Evolutionary conservation across 805 yeast genomes (phyloP), one percentile per base, ranked within the genome.

Genomic region (Starmera pachycereana): DNA sequence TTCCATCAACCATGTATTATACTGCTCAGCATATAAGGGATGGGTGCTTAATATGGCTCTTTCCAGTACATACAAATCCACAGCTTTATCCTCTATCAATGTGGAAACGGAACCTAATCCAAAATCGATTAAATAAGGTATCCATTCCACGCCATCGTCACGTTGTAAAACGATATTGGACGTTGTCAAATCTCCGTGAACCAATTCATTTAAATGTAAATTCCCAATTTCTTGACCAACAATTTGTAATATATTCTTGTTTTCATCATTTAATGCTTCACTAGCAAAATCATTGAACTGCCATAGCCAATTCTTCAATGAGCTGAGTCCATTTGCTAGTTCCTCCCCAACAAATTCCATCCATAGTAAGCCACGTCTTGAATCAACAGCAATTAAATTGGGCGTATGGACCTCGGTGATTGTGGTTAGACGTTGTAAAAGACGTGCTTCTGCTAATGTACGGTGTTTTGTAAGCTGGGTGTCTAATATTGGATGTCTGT

Each of bases 181-280:
- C 18, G 90, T 78, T 0, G 98, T 92, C 49, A 92, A 66, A 57
- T 92, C 98, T 1, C 98, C 98, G 60, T 92, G 98, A 22, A 87
- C 78, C 56, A 85, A 74, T 47, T 86, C 95, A 46, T 75, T 68
- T 47, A 70, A 53, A 60, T 92, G 98, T 50, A 92, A 60, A 33
- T 69, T 60, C 0, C 82, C 95, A 34, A 89, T 71, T 42, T 76
- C 71, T 35, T 59, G 47, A 1, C 97, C 95, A 1, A 87, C 89
- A 12, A 56, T 53, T 4, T 44, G 45, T 47, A 84, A 56, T 3
- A 78, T 65, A 1, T 47, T 44, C 43, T 69, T 54, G 0, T 77
- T 81, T 3, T 60, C 56, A 0, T 51, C 60, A 35, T 50, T 54
- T 36, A 57, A 47, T 6, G 69, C 65, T 1, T 13, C 32, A 37